Base-by-base conservation (phyloP, 1,284 basidiomycete genomes). In the Apiotrichum gamsii region DNA sequence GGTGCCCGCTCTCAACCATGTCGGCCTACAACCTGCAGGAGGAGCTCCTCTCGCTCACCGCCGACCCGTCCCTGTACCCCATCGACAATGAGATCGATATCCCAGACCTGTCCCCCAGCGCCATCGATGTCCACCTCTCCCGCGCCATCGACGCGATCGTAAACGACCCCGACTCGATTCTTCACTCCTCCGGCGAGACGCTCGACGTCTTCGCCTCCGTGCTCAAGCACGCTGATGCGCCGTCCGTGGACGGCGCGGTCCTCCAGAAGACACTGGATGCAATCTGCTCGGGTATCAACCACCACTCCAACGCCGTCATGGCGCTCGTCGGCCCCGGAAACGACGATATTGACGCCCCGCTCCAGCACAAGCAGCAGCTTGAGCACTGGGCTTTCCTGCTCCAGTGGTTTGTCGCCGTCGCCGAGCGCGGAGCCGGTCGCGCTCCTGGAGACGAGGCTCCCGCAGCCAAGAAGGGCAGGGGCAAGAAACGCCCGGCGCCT, bases 371-470 rank as follows among this genome's bases (percentile, higher is more conserved):
- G 64, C 62, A 68, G 1, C 80, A 87, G 0, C 75, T 95, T 40
- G 91, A 95, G 68, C 83, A 85, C 76, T 94, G 88, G 68, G 85
- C 84, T 4, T 95, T 94, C 65, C 74, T 94, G 18, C 70, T 94
- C 8, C 77, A 83, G 56, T 94, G 89, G 89, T 90, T 90, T 62
- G 83, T 87, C 18, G 72, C 74, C 15, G 81, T 81, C 0, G 84
- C 82, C 1, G 88, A 93, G 69, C 84, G 83, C 55, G 80, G 83
- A 45, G 83, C 82, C 44, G 73, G 74, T 4, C 72, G 76, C 43
- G 44, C 55, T 0, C 44, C 47, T 5, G 49, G 48, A 14, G 49
- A 43, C 20, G 61, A 57, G 4, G 58, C 51, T 3, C 37, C 53
- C 3, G 28, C 43, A 10, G 37, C 45, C 18, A 39, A 44, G 29